phyloP scores from a whole-genome alignment of 2,329 filamentous ascomycete species.

The Talaromyces pinophilus region DNA sequence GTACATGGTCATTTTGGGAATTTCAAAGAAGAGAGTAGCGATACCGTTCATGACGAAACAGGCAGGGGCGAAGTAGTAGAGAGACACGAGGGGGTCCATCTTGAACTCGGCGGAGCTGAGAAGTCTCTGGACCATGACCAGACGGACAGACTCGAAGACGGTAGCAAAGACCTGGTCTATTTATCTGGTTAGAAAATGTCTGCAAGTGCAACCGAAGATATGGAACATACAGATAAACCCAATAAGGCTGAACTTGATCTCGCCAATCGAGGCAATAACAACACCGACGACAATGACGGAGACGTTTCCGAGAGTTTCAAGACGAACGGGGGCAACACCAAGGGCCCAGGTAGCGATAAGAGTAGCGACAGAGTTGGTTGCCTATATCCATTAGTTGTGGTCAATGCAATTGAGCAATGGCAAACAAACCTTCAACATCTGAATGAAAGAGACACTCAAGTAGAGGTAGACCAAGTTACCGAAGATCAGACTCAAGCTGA shows the following conservation, averaged over 20 bases:
- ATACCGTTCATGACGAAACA: slow-evolving; percentile 78
- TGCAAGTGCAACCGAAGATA: too few relatives aligned
- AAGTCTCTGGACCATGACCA: slow-evolving; percentile 83
- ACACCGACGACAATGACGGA: slow-evolving; percentile 94
- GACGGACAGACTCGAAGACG: slow-evolving; percentile 74
- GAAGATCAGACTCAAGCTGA: slow-evolving; percentile 93
- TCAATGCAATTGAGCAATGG: slow-evolving; percentile 42
- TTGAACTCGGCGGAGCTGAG: slow-evolving; percentile 76
- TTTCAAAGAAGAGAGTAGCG: slow-evolving; percentile 67
- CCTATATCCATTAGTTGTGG: slow-evolving; percentile 52
- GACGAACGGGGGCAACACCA: slow-evolving; percentile 77
- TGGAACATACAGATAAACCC: slow-evolving; percentile 58
- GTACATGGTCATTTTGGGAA: slow-evolving; percentile 63
- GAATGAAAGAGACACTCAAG: slow-evolving; percentile 92
- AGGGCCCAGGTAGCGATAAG: slow-evolving; percentile 86
- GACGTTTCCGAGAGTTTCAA: slow-evolving; percentile 87
- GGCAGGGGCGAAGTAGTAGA: slow-evolving; percentile 87
- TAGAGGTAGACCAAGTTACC: slow-evolving; percentile 95
- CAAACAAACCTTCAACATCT: slow-evolving; percentile 63
- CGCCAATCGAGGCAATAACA: slow-evolving; percentile 88
- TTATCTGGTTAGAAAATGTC: not conserved
- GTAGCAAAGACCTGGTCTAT: slow-evolving; percentile 69
- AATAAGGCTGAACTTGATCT: slow-evolving; percentile 77
- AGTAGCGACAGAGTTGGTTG: slow-evolving; percentile 90
- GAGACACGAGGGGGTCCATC: slow-evolving; percentile 84